phyloP scores from a whole-genome alignment of 306 rosid genomes.

The Calophaca sinica region DNA sequence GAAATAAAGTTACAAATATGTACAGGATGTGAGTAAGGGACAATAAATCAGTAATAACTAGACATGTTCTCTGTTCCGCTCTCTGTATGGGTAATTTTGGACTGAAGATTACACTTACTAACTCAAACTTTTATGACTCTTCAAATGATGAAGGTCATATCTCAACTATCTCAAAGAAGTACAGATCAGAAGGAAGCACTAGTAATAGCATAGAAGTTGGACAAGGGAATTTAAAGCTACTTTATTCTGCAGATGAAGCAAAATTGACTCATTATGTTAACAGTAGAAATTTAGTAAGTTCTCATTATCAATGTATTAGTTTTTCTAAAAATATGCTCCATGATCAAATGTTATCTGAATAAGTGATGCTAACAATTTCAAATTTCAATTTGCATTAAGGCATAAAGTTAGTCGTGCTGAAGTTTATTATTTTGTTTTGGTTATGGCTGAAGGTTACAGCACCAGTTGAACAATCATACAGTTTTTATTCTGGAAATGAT shows the following conservation, averaged over 20 bases:
- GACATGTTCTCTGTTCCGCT: not conserved
- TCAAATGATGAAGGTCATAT: conserved; percentile 42
- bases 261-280: conserved; percentile 67
- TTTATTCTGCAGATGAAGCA: conserved; percentile 73
- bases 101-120: conserved; percentile 31
- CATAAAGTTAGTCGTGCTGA: conserved; percentile 28
- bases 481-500: conserved; percentile 62
- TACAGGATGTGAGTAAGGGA: not conserved
- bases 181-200: conserved; percentile 48
- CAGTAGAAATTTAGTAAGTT: conserved; percentile 61
- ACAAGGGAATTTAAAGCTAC: conserved; percentile 73
- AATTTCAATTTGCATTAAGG: conserved; percentile 41
- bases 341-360: conserved; percentile 33
- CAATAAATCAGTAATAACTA: not conserved
- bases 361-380: conserved; percentile 17
- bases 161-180: conserved; percentile 50
- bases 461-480: conserved; percentile 59
- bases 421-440: conserved; percentile 39
- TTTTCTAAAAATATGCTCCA: conserved; percentile 34
- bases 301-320: conserved; percentile 31
- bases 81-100: conserved; percentile 30
- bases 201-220: conserved; percentile 70
- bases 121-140: conserved; percentile 38
- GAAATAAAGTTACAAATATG: not conserved
- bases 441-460: conserved; percentile 56